Conservation (phyloP, 768 basidiomycete species). For the Omphalotus guepiniiformis region DNA sequence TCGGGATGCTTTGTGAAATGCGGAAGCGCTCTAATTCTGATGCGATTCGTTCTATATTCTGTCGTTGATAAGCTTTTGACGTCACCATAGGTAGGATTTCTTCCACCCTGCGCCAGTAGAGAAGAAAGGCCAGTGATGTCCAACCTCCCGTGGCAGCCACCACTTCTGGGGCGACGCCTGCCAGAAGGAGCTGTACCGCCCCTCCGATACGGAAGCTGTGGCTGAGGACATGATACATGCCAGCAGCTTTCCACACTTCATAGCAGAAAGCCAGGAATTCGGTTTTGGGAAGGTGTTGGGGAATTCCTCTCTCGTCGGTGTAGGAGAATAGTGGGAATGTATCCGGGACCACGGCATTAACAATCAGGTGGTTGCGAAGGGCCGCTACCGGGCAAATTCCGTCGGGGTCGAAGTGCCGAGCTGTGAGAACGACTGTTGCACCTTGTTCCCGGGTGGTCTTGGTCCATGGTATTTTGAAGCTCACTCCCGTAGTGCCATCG, state of each 20-base stretch:
- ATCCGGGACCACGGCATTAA: constrained; percentile 17
- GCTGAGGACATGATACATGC: constrained; percentile 9
- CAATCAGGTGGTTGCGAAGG: constrained; percentile 17
- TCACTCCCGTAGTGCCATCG: constrained; percentile 8
- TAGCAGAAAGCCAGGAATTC: constrained; percentile 3
- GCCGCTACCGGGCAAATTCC: constrained; percentile 16
- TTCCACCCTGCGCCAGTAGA: constrained; percentile 30
- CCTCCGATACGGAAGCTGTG: constrained; percentile 30
- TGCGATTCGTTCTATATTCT: no score
- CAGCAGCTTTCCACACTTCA: constrained; percentile 5
- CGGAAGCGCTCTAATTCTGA: no score
- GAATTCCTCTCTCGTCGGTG: neutral
- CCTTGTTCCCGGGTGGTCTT: constrained; percentile 26
- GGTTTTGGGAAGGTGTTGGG: constrained; percentile 10
- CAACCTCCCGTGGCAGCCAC: constrained; percentile 25
- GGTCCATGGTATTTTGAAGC: constrained; percentile 30
- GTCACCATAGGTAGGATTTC: no score
- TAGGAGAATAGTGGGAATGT: constrained; percentile 13
- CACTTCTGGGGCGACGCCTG: constrained; percentile 22
- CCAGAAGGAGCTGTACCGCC: constrained; percentile 19
- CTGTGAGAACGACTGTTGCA: constrained; percentile 21
- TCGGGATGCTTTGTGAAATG: no score
- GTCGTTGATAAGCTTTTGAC: no score
- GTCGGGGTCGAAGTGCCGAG: neutral
- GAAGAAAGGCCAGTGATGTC: constrained; percentile 27